Percentiles rank a stretch among this genome's conserved stretches.
These are phyloP conservation scores for Onygena corvina DNA, from an alignment of 2,329 filamentous ascomycete species.

Conservation along the genomic window DNA sequence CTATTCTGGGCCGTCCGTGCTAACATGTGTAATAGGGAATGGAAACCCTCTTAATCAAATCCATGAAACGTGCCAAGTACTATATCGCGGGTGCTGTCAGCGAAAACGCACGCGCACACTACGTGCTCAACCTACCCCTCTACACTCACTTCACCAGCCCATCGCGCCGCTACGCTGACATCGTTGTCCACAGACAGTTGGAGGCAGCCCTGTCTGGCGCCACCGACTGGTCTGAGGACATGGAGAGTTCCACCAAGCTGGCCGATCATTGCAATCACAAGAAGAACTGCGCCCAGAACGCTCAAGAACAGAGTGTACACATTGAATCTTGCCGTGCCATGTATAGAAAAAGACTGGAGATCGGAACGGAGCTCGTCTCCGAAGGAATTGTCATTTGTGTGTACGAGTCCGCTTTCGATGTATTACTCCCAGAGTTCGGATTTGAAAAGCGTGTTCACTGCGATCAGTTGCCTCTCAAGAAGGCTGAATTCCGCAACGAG, in stretches of 20 bases:
- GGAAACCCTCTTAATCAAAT: constrained; percentile 89
- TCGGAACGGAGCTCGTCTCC: constrained; percentile 81
- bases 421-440: constrained; percentile 93
- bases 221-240: constrained; percentile 75
- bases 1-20: constrained; percentile 2
- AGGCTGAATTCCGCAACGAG: constrained; percentile 98
- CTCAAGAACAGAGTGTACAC: constrained; percentile 96
- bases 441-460: constrained; percentile 99
- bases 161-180: constrained; percentile 84
- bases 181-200: constrained; percentile 89
- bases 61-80: constrained; percentile 94
- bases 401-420: constrained; percentile 96
- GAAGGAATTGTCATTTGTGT: constrained; percentile 95
- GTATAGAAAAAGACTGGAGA: constrained; percentile 79
- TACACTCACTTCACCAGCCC: constrained; percentile 98
- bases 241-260: constrained; percentile 80
- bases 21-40: constrained; percentile 49
- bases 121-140: constrained; percentile 77
- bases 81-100: constrained; percentile 69
- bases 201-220: constrained; percentile 73
- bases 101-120: constrained; percentile 72
- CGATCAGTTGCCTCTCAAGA: constrained; percentile 91
- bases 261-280: constrained; percentile 96
- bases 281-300: constrained; percentile 95
- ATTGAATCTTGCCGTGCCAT: constrained; percentile 94